Percentiles rank a stretch among this genome's conserved stretches.
These are phyloP conservation scores for Penicillium sp. DNA, from an alignment of 2,329 filamentous ascomycete genomes.

Conservation along the genomic window DNA sequence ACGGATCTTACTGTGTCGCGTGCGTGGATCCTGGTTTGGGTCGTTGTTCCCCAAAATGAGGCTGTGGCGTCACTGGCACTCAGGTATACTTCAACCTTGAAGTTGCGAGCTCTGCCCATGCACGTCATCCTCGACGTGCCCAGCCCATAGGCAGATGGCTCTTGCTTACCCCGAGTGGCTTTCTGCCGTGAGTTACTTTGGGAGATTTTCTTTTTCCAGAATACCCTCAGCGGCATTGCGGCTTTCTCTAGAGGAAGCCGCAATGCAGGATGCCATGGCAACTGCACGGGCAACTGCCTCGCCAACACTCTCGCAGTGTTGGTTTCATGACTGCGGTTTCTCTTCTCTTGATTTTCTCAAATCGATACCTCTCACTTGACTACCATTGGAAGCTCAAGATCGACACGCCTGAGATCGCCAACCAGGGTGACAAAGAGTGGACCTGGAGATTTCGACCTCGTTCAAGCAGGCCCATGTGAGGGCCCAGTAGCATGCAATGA, in stretches of 20 bases:
- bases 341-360: no score
- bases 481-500: not conserved
- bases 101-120: not conserved
- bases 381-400: not conserved
- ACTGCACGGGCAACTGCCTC: not conserved
- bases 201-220: not conserved
- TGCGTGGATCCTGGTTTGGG: not conserved
- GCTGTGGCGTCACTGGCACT: not conserved
- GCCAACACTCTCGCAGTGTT: not conserved
- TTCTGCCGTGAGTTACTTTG: not conserved
- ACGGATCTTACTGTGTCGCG: not conserved
- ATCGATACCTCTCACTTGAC: not conserved
- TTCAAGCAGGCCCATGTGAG: not conserved
- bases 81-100: no score
- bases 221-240: not conserved
- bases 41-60: not conserved
- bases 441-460: not conserved
- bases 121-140: not conserved
- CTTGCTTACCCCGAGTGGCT: not conserved
- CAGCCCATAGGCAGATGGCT: not conserved
- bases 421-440: not conserved
- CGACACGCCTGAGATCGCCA: not conserved
- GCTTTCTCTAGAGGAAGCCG: not conserved
- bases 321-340: not conserved
- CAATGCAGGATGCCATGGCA: not conserved